These are phyloP conservation scores for Podila verticillata DNA, from an alignment of 192 early-diverging fungal species.

Conservation along the genomic window DNA sequence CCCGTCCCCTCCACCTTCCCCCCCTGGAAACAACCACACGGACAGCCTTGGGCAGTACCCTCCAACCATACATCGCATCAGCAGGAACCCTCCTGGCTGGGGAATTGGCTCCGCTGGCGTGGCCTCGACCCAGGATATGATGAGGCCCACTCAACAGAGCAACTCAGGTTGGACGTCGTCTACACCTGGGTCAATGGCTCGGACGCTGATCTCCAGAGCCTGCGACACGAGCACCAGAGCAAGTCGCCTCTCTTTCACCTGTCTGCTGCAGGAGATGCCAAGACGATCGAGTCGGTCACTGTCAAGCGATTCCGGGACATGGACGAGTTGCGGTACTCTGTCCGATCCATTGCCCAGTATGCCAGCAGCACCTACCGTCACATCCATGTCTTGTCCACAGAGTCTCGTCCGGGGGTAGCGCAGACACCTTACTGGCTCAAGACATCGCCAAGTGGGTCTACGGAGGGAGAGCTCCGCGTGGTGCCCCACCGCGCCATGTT, in stretches of 20 bases:
- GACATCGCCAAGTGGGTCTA: background rate
- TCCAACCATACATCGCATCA: background rate
- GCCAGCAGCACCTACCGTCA: conserved; percentile 25
- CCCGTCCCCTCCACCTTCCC: background rate
- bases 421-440: conserved; percentile 49
- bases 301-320: conserved; percentile 46
- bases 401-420: background rate
- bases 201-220: conserved; percentile 18
- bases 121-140: conserved; percentile 15
- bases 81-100: conserved; percentile 12
- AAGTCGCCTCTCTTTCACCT: conserved; percentile 16
- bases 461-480: conserved; percentile 2
- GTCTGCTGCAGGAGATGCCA: background rate
- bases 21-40: background rate
- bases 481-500: conserved; percentile 44
- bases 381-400: conserved; percentile 38
- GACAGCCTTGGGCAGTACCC: background rate
- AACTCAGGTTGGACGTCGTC: conserved; percentile 32
- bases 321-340: conserved; percentile 54
- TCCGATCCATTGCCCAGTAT: conserved; percentile 40
- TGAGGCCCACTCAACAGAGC: background rate
- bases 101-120: conserved; percentile 43
- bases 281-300: conserved; percentile 10
- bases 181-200: conserved; percentile 61
- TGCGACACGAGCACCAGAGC: conserved; percentile 5